Conservation (phyloP, 768 basidiomycete genomes). For the Phlebiopsis flavidoalba region DNA sequence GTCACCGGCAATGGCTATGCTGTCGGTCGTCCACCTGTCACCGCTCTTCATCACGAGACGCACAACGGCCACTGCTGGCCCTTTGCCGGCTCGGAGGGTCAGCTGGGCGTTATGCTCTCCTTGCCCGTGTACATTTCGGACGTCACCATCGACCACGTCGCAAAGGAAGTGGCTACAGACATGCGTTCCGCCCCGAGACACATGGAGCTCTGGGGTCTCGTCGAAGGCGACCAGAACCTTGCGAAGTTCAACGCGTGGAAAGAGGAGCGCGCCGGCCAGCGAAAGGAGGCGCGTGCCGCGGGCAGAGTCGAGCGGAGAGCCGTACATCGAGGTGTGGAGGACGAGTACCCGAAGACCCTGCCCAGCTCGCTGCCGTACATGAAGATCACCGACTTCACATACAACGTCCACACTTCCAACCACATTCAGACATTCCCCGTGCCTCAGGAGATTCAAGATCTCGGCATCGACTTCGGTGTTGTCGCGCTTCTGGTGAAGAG, state of each 20-base stretch:
- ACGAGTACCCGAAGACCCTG: conserved; percentile 24
- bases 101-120: conserved; percentile 77
- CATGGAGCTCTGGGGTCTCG: conserved; percentile 89
- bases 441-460: conserved; percentile 49
- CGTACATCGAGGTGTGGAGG: conserved; percentile 9
- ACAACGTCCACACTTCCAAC: conserved; percentile 36
- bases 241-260: conserved; percentile 55
- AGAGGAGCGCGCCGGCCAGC: conserved; percentile 34
- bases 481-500: conserved; percentile 74
- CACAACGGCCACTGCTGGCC: conserved; percentile 93
- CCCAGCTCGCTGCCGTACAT: conserved; percentile 28
- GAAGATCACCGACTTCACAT: conserved; percentile 42
- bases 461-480: conserved; percentile 80
- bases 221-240: conserved; percentile 73
- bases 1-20: conserved; percentile 59
- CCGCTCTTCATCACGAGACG: conserved; percentile 81
- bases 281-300: conserved; percentile 17
- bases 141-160: conserved; percentile 85
- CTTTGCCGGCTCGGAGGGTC: conserved; percentile 72
- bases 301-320: conserved; percentile 12
- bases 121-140: conserved; percentile 52
- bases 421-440: conserved; percentile 49
- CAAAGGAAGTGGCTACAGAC: conserved; percentile 77
- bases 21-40: conserved; percentile 78
- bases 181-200: conserved; percentile 74